Conservation (phyloP, 2,329 filamentous ascomycete species). For the Hymenoscyphus repandus region DNA sequence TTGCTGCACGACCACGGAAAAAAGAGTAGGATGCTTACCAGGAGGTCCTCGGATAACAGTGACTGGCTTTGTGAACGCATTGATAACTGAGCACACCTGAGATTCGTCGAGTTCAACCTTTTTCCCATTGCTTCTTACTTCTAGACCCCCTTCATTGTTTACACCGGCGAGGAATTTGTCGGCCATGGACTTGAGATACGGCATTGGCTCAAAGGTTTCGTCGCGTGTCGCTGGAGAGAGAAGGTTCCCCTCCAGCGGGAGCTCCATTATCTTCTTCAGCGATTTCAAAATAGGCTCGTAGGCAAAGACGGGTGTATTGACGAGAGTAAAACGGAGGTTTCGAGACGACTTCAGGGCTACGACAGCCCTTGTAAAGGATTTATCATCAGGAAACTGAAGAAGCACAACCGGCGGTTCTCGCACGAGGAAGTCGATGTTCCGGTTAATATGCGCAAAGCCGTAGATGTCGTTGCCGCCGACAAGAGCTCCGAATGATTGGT, state of each 20-base stretch:
- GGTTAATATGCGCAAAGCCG: constrained; percentile 54
- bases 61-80: constrained; percentile 45
- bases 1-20: constrained; percentile 4
- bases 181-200: not conserved
- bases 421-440: constrained; percentile 43
- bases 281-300: constrained; percentile 60
- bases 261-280: constrained; percentile 46
- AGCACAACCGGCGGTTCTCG: constrained; percentile 41
- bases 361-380: not conserved
- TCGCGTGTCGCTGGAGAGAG: constrained; percentile 19
- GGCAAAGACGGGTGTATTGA: constrained; percentile 48
- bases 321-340: not conserved
- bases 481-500: constrained; percentile 58
- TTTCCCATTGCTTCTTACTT: constrained; percentile 18
- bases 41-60: constrained; percentile 67
- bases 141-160: not conserved
- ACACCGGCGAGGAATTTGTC: not conserved
- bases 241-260: constrained; percentile 44
- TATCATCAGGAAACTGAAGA: constrained; percentile 45
- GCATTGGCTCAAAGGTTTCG: not conserved
- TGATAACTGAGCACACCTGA: constrained; percentile 49
- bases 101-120: constrained; percentile 41
- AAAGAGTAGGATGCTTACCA: constrained; percentile 27
- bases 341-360: not conserved
- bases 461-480: constrained; percentile 45